Conservation (phyloP, 2,329 filamentous ascomycete genomes). For the Aspergillus pseudoviridinutans region DNA sequence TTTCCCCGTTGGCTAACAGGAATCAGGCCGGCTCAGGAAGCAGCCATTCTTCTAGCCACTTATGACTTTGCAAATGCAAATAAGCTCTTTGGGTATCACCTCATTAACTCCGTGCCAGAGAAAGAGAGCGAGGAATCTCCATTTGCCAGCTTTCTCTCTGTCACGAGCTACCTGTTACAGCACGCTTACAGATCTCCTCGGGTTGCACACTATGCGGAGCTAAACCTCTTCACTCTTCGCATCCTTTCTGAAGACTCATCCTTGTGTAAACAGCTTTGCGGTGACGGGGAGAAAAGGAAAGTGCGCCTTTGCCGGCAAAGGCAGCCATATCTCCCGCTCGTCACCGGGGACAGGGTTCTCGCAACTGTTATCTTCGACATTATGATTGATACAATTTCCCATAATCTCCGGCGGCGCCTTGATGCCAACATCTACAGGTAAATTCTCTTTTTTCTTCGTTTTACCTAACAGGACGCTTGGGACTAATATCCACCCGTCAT, state of each 20-base stretch:
- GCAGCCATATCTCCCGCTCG: slow-evolving; percentile 75
- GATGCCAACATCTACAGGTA: slow-evolving; percentile 79
- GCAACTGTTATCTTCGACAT: slow-evolving; percentile 77
- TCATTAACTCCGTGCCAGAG: slow-evolving; percentile 63
- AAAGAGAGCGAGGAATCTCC: slow-evolving; percentile 65
- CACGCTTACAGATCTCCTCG: slow-evolving; percentile 82
- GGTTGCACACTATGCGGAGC: slow-evolving; percentile 75
- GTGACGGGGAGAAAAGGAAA: slow-evolving; percentile 66
- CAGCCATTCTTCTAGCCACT: slow-evolving; percentile 74
- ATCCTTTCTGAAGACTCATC: slow-evolving; percentile 81
- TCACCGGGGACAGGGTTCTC: slow-evolving; percentile 68
- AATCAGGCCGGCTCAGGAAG: slow-evolving; percentile 69
- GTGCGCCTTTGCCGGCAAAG: slow-evolving; percentile 87
- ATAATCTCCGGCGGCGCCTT: slow-evolving; percentile 81
- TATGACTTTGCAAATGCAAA: slow-evolving; percentile 95
- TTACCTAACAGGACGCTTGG: background rate
- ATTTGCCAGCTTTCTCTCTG: slow-evolving; percentile 76
- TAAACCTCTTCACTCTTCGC: slow-evolving; percentile 80
- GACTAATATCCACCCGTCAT: background rate
- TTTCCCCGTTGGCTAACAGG: slow-evolving; percentile 17
- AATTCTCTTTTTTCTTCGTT: slow-evolving; percentile 1
- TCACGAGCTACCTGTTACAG: slow-evolving; percentile 88
- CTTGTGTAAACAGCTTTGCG: slow-evolving; percentile 79
- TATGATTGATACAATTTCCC: slow-evolving; percentile 85
- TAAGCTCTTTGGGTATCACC: slow-evolving; percentile 85